Evolutionary conservation across 2,329 filamentous ascomycete species (phyloP).

Genomic region (Colletotrichum somersetense): DNA sequence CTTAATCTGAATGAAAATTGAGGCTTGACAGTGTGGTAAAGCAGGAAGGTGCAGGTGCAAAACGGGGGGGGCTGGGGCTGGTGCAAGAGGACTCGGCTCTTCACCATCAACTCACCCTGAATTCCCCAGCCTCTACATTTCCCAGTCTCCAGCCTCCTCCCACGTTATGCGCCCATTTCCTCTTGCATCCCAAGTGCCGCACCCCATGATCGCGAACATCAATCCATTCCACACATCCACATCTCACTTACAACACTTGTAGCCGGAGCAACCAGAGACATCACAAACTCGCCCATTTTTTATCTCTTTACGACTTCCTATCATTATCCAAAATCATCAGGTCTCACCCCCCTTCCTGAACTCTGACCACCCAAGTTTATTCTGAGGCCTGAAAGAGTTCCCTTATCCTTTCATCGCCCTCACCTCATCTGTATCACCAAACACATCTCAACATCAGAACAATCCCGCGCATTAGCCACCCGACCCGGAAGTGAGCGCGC

Average conservation of each 20-base stretch:
- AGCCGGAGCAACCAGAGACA: slow-evolving; percentile 39
- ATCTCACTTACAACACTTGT: slow-evolving; percentile 39
- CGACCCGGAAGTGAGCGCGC: slow-evolving; percentile 4
- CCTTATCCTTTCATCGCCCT: slow-evolving; percentile 11
- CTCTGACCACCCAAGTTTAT: slow-evolving; percentile 26
- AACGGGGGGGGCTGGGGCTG: slow-evolving; percentile 40
- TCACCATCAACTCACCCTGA: slow-evolving; percentile 18
- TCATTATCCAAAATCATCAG: slow-evolving; percentile 14
- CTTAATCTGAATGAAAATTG: slow-evolving; percentile 37
- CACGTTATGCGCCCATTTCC: slow-evolving; percentile 36
- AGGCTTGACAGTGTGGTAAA: slow-evolving; percentile 19
- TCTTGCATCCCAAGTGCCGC: slow-evolving; percentile 37
- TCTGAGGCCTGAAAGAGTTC: neutral
- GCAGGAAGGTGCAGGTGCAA: slow-evolving; percentile 14
- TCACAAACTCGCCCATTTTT: slow-evolving; percentile 19
- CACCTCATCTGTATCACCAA: slow-evolving; percentile 5
- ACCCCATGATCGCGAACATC: slow-evolving; percentile 38
- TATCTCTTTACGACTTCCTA: slow-evolving; percentile 14
- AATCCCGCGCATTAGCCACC: slow-evolving; percentile 9
- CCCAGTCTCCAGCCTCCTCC: slow-evolving; percentile 39
- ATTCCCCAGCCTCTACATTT: slow-evolving; percentile 37
- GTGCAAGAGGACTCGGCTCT: slow-evolving; percentile 18
- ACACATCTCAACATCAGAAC: slow-evolving; percentile 5
- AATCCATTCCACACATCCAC: slow-evolving; percentile 42
- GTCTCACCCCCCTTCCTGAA: neutral